These are phyloP conservation scores for Beauveria scarabaeidicola DNA, from an alignment of 2,329 filamentous ascomycete genomes.

Conservation along the genomic window DNA sequence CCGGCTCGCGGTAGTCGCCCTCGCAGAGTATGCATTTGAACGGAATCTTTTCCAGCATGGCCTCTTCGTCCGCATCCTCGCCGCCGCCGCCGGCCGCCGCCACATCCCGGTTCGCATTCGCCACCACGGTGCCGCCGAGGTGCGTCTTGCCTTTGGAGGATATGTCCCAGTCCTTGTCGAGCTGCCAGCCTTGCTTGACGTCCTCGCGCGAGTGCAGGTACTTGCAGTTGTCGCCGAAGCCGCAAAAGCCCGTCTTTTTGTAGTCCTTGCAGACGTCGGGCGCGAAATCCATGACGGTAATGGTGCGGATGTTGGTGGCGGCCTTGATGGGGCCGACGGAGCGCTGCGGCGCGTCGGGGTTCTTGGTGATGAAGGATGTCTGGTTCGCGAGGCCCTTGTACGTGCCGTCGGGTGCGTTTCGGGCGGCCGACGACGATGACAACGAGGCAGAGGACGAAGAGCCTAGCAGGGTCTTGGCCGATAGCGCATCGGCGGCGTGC, in stretches of 20 bases:
- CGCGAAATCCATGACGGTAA: constrained; percentile 83
- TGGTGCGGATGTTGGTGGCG: constrained; percentile 79
- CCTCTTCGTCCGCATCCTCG: constrained; percentile 53
- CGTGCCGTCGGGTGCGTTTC: constrained; percentile 48
- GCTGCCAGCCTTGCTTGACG: constrained; percentile 88
- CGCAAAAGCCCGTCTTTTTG: constrained; percentile 58
- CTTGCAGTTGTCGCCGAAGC: constrained; percentile 64
- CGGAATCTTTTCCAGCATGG: constrained; percentile 72
- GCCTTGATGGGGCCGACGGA: constrained; percentile 81
- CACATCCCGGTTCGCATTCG: constrained; percentile 44
- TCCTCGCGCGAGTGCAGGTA: constrained; percentile 69
- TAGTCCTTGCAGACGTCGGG: constrained; percentile 96
- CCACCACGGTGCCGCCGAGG: constrained; percentile 51
- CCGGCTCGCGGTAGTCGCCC: constrained; percentile 65
- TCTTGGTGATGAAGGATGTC: constrained; percentile 69
- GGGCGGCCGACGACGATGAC: constrained; percentile 18
- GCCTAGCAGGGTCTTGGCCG: constrained; percentile 48
- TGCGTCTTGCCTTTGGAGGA: constrained; percentile 64
- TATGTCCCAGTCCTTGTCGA: constrained; percentile 90
- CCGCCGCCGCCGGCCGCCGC: constrained; percentile 23
- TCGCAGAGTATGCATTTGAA: constrained; percentile 87
- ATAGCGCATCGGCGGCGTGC: constrained; percentile 38
- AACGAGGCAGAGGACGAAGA: constrained; percentile 20
- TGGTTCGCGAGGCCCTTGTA: constrained; percentile 72
- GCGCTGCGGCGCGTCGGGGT: constrained; percentile 61